Base-by-base conservation (phyloP, 257 asterid species). In the Capsicum baccatum region DNA sequence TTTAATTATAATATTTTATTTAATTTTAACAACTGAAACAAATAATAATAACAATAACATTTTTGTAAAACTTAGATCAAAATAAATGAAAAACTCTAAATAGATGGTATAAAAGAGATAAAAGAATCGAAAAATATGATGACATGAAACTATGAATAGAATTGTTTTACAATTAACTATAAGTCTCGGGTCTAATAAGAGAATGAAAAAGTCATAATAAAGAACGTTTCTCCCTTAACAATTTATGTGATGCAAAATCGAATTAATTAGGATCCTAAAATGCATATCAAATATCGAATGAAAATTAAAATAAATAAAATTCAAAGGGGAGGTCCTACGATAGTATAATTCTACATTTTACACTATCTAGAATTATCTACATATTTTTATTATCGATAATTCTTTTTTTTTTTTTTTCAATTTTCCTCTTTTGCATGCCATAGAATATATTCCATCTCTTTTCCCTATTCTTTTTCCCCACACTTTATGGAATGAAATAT, bases 401-500 rank as follows among this genome's bases (percentile, higher is more conserved):
- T 26, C 0, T 21, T 26, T 9, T 21, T 1, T 12, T 7, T 4
- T 9, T 48, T 7, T 14, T 12, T 8, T 10, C 62, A 6, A 26
- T 52, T 14, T 52, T 52, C 48, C 39, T 76, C 21, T 21, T 74
- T 7, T 76, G 21, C 15, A 76, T 13, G 14, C 26, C 81, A 76
- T 76, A 47, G 81, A 76, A 76, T 76, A 76, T 14, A 52, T 76
- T 76, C 81, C 0, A 7, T 21, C 79, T 70, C 57, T 70, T 70
- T 70, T 44, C 57, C 79, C 79, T 44, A 52, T 76, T 76, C 63
- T 48, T 76, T 26, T n/a, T 1, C 60, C 44, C 26, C 21, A 52
- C 63, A 52, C 81, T 52, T 52, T 52, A 52, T 76, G 81, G 63
- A 76, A 76, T 52, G 62, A 76, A 52, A 76, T 13, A 50, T 48